A percentile compares a stretch with the other conserved stretches of the same genome.
Conservation (phyloP, 371 early-diverging fungal species). For the Blastocladiella emersonii region DNA sequence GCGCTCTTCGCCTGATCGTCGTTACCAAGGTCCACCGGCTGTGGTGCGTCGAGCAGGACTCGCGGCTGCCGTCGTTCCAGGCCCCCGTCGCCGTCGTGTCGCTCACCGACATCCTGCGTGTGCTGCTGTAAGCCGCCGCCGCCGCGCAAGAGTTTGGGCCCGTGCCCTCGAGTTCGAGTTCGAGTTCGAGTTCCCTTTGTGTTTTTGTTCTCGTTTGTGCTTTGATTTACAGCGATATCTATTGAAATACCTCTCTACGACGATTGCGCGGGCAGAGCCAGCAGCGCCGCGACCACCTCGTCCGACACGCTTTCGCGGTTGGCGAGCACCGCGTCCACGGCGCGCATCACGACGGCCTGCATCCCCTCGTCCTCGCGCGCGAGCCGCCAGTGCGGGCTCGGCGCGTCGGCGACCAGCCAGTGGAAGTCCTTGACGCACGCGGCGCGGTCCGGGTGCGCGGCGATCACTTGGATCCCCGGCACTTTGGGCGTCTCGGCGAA, state of each 20-base stretch:
- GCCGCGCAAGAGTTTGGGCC: too few species aligned
- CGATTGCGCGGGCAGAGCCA: too few species aligned
- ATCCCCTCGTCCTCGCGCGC: too few species aligned
- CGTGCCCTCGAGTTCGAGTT: too few species aligned
- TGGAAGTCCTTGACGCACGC: background rate
- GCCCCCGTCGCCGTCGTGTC: slow-evolving; percentile 33
- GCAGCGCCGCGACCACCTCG: background rate
- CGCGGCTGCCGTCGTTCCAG: background rate
- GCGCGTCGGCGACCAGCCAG: background rate
- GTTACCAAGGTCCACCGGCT: background rate
- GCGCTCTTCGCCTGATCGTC: background rate
- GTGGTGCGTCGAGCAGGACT: background rate
- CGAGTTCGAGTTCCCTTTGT: background rate
- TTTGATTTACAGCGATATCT: too few species aligned
- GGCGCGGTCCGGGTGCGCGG: background rate
- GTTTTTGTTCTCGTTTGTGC: background rate
- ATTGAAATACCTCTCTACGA: too few species aligned
- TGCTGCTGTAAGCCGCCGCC: slow-evolving; percentile 24
- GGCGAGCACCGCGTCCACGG: too few species aligned
- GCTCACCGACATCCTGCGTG: slow-evolving; percentile 53
- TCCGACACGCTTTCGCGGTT: background rate
- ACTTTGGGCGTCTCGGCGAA: too few species aligned
- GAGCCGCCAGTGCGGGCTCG: background rate
- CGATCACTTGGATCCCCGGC: background rate
- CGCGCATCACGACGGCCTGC: too few species aligned